Percentiles rank a stretch among this genome's conserved stretches.
Conservation (phyloP, 768 basidiomycete genomes). For the Mycena indigotica region DNA sequence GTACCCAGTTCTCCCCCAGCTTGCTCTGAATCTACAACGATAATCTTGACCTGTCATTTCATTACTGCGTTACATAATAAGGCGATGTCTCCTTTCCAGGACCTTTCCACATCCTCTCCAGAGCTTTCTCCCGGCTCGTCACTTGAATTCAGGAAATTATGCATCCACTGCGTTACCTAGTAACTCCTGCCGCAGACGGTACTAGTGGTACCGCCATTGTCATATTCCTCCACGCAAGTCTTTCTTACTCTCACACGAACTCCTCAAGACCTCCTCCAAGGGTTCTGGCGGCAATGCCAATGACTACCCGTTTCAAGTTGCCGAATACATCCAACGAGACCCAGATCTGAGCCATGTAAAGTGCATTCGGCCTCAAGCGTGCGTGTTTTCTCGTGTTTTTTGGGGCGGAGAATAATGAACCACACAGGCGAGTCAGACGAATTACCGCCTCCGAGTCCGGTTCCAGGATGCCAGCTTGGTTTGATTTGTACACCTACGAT, state of each 20-base stretch:
- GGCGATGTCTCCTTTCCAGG: too few relatives aligned
- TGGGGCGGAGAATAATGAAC: too few relatives aligned
- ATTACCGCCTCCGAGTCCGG: neutral
- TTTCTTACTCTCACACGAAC: neutral
- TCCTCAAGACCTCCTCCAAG: neutral
- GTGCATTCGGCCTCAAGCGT: conserved; percentile 15
- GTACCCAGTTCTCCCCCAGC: too few relatives aligned
- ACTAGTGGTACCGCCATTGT: neutral
- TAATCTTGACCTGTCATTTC: too few relatives aligned
- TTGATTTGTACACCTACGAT: conserved; percentile 7
- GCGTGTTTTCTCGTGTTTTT: neutral
- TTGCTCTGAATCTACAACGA: too few relatives aligned
- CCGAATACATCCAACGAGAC: neutral
- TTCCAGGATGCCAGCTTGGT: conserved; percentile 7
- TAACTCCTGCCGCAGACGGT: neutral
- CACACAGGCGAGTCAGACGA: too few relatives aligned
- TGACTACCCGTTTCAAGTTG: neutral
- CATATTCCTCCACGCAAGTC: conserved; percentile 10
- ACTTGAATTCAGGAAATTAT: too few relatives aligned
- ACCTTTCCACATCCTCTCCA: too few relatives aligned
- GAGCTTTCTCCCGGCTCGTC: too few relatives aligned
- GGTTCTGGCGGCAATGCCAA: conserved; percentile 12
- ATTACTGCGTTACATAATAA: too few relatives aligned
- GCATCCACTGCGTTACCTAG: neutral
- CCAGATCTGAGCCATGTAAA: conserved; percentile 4